Base-by-base conservation (phyloP, 2,329 filamentous ascomycete species). In the Tympanopsis confertula region DNA sequence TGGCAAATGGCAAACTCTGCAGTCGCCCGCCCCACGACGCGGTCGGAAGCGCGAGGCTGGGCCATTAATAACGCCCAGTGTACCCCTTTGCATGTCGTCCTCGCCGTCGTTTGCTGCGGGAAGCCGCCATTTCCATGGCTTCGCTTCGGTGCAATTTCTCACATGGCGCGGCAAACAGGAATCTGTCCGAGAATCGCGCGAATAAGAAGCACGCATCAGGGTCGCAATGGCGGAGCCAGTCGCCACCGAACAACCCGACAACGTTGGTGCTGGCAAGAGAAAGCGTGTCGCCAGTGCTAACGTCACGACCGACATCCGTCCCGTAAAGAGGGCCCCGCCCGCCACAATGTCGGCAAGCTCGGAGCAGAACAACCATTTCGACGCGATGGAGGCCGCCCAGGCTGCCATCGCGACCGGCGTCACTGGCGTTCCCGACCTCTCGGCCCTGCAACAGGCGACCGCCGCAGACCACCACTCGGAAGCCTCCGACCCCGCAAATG, bases 361-460 rank as follows among this genome's bases (percentile, higher is more conserved):
- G n/a, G n/a, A 28, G 10, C 10, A 10, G 24, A n/a, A 10, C 24
- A 28, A 28, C 24, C 10, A 28, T n/a, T 28, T 10, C n/a, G 10
- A 59, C 45, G 63, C 68, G 32, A 66, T 72, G 19, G 68, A 71
- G 42, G 55, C 58, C 7, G 61, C 61, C 4, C 51, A 55, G 22
- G 53, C 54, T 14, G 53, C 53, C n/a, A 55, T 51, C 7, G 36
- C 37, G 41, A 56, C 56, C 14, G 54, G 46, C 3, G 59, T 58
- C 14, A 63, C 69, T 36, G 66, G 63, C 20, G 66, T 68, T 19
- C 66, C 69, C 42, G 71, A 75, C 46, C 73, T 75, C 47, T 68
- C 62, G 43, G 71, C 70, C 20, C 62, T 75, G 4, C 69, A 73
- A 44, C 70, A 74, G 47, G 70, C 70, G 7, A 60, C 69, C 4